Conservation (phyloP, 805 yeast species). For the Schwanniomyces pseudopolymorphus region DNA sequence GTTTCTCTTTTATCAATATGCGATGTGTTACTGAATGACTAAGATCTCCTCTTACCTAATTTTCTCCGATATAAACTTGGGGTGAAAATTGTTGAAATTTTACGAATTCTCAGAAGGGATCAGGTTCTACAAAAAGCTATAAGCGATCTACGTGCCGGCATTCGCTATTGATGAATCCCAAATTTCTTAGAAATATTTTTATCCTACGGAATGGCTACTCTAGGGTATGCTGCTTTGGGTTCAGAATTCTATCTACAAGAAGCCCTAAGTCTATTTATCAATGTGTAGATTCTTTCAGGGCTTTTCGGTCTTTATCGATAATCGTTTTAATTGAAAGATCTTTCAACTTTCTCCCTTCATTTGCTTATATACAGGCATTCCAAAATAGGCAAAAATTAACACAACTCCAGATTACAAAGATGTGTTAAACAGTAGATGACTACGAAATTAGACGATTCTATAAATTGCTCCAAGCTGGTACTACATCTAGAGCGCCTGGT, state of each 20-base stretch:
- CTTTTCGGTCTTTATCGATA: background rate
- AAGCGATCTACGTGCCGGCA: background rate
- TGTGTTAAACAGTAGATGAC: no score
- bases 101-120: slow-evolving; percentile 1
- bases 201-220: background rate
- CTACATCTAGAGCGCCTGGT: no score
- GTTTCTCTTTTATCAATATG: background rate
- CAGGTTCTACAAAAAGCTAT: background rate
- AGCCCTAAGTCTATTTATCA: background rate
- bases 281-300: background rate
- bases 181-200: background rate
- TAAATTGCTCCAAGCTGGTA: no score
- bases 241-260: background rate
- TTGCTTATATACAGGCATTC: background rate
- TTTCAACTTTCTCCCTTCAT: background rate
- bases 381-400: background rate
- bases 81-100: background rate
- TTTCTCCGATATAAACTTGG: background rate
- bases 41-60: slow-evolving; percentile 1
- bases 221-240: no score
- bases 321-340: background rate
- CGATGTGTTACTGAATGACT: background rate
- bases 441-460: no score
- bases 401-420: background rate
- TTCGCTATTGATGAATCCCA: background rate